These are phyloP conservation scores for Paulownia fortunei DNA, from an alignment of 257 asterid species.

Conservation along the genomic window DNA sequence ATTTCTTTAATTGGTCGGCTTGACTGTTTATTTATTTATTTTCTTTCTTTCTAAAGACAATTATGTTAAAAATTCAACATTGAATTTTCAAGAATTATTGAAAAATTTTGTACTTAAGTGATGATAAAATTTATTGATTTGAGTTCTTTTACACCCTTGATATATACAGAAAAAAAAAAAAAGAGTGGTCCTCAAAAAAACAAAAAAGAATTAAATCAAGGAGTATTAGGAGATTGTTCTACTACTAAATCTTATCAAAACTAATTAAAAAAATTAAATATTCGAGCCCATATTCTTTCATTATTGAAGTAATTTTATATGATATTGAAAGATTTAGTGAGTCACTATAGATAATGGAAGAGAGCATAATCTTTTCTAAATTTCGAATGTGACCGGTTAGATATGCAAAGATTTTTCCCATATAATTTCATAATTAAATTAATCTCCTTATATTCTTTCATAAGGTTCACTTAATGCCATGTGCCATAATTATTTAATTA, in stretches of 20 bases:
- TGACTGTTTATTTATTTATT: constrained; percentile 21
- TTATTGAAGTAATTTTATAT: constrained; percentile 23
- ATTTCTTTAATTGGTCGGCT: constrained; percentile 37
- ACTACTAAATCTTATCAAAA: constrained; percentile 5
- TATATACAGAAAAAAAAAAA: too few relatives aligned
- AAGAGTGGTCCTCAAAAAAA: not conserved
- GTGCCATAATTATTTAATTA: constrained; percentile 43
- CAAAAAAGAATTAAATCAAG: not conserved
- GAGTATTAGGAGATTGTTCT: not conserved
- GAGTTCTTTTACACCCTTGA: not conserved
- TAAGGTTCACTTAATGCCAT: constrained; percentile 45
- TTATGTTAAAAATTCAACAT: not conserved
- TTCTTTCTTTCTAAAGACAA: constrained; percentile 15
- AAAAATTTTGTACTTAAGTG: not conserved
- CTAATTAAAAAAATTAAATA: not conserved
- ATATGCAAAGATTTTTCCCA: constrained; percentile 41
- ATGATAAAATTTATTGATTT: not conserved
- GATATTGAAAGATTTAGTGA: constrained; percentile 36
- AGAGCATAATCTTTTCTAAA: constrained; percentile 31
- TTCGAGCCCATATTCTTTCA: constrained; percentile 29
- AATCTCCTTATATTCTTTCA: constrained; percentile 14
- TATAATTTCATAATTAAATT: not conserved
- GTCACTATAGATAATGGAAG: constrained; percentile 22
- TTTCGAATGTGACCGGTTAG: constrained; percentile 34
- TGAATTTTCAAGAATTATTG: constrained; percentile 3